Conservation (phyloP, 306 rosid genomes). For the Begonia loranthoides region DNA sequence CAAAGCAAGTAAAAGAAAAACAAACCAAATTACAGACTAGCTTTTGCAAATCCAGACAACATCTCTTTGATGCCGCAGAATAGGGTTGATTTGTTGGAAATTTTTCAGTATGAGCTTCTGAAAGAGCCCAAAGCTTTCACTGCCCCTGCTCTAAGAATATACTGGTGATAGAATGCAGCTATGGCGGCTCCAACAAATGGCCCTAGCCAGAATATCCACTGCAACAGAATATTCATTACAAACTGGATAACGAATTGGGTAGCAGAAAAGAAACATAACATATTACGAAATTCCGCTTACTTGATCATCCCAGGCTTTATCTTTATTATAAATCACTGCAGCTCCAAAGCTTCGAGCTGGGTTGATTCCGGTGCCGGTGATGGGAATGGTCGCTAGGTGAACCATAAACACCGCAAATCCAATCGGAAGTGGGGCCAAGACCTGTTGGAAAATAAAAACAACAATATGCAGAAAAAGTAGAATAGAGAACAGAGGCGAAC, state of each 20-base stretch:
- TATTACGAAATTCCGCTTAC: neutral
- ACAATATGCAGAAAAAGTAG: too few relatives aligned
- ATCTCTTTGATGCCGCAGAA: too few relatives aligned
- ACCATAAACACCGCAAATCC: constrained; percentile 21
- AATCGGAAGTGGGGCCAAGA: constrained; percentile 20
- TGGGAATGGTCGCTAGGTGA: constrained; percentile 18
- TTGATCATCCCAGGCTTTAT: constrained; percentile 15
- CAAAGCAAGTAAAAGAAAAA: too few relatives aligned
- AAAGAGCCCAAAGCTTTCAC: constrained; percentile 7
- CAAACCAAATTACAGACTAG: too few relatives aligned
- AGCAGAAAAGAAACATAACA: neutral
- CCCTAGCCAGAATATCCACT: constrained; percentile 55
- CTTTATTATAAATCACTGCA: constrained; percentile 9
- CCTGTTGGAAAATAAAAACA: too few relatives aligned
- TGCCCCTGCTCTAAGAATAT: constrained; percentile 9
- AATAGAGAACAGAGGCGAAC: too few relatives aligned
- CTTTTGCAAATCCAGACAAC: too few relatives aligned
- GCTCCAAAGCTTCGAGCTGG: constrained; percentile 21
- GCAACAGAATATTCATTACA: neutral
- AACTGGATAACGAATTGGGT: neutral
- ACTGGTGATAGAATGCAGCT: constrained; percentile 42
- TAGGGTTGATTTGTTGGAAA: too few relatives aligned
- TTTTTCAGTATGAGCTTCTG: constrained; percentile 1
- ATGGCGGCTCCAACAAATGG: constrained; percentile 50
- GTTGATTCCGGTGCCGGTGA: constrained; percentile 21